Base-by-base conservation (phyloP, 1,284 basidiomycete species). In the Cutaneotrichosporon curvatum region DNA sequence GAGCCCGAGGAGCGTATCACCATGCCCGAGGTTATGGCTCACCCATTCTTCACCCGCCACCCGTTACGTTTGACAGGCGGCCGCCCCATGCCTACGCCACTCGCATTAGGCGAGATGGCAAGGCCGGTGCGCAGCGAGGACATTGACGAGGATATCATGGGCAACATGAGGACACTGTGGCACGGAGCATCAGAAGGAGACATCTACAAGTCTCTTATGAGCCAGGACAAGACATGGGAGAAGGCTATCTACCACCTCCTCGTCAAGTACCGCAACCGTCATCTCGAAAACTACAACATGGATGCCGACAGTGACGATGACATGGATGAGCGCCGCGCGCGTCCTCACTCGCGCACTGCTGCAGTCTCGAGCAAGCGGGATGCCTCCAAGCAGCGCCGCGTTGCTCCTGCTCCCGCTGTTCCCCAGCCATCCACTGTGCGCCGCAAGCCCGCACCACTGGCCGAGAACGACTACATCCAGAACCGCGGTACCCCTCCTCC, bases 81-180 rank as follows among this genome's bases (percentile, higher is more conserved):
- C 57, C 71, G 70, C 35, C 53, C 80, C 45, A 76, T 82, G 41
- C 74, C 73, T 67, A 84, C 72, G 59, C 87, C 76, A 54, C 85
- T 83, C n/a, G 78, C 77, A 48, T 72, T 89, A 30, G 78, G 81
- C 47, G 77, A 78, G 49, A 81, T 87, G 40, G 80, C 83, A 16
- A 75, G 77, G 28, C 82, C 87, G 11, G 76, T 91, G 34, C 72
- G 75, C 28, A 75, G 67, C 15, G 76, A 77, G 16, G 81, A 81
- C 44, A 84, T 98, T 57, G 94, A 98, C 66, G 75, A 79, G 2
- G 90, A 94, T 58, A 88, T 98, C 58, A 81, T 98, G 62, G 81
- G 80, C 23, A 97, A 96, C 72, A 73, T 98, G 39, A 83, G 82
- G 60, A 90, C 89, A 6, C 77, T 99, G 21, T 98, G 92, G 90